phyloP scores from a whole-genome alignment of 345 rosid genomes.

The Dipteronia dyeriana region DNA sequence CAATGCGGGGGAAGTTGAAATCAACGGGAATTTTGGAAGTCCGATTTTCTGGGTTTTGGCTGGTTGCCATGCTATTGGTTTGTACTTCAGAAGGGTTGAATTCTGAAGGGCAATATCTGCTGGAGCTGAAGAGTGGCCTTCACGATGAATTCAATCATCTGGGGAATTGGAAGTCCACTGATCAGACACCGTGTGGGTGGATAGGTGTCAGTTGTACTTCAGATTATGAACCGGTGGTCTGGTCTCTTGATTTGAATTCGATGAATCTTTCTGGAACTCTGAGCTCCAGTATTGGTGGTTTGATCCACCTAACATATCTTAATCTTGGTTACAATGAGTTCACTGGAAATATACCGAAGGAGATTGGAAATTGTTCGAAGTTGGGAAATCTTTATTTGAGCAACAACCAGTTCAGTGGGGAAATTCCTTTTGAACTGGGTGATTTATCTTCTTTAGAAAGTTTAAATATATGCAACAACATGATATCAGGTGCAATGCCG shows the following conservation, averaged over 20 bases:
- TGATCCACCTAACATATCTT: slow-evolving; percentile 59
- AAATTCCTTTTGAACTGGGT: slow-evolving; percentile 57
- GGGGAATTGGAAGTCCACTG: slow-evolving; percentile 61
- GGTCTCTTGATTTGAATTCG: slow-evolving; percentile 60
- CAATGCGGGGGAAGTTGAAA: slow-evolving; percentile 24
- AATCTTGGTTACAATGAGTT: slow-evolving; percentile 62
- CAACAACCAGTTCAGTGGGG: slow-evolving; percentile 67
- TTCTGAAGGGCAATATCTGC: slow-evolving; percentile 64
- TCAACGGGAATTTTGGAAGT: slow-evolving; percentile 30
- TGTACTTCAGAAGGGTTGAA: slow-evolving; percentile 55
- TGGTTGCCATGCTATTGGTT: slow-evolving; percentile 41
- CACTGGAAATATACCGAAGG: slow-evolving; percentile 60
- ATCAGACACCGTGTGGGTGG: slow-evolving; percentile 85
- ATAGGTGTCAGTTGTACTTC: slow-evolving; percentile 71
- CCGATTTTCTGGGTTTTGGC: slow-evolving; percentile 35
- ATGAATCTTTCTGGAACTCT: slow-evolving; percentile 83
- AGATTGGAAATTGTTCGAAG: slow-evolving; percentile 67
- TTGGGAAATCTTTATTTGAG: slow-evolving; percentile 54
- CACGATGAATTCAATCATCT: slow-evolving; percentile 52
- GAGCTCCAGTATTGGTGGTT: slow-evolving; percentile 66
- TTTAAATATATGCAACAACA: slow-evolving; percentile 76
- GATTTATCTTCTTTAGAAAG: slow-evolving; percentile 43
- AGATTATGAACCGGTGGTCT: slow-evolving; percentile 46
- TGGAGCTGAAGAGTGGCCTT: slow-evolving; percentile 61
- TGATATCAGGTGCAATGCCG: slow-evolving; percentile 70